Base-by-base conservation (phyloP, 2,329 filamentous ascomycete species). In the Cadophora sp. region DNA sequence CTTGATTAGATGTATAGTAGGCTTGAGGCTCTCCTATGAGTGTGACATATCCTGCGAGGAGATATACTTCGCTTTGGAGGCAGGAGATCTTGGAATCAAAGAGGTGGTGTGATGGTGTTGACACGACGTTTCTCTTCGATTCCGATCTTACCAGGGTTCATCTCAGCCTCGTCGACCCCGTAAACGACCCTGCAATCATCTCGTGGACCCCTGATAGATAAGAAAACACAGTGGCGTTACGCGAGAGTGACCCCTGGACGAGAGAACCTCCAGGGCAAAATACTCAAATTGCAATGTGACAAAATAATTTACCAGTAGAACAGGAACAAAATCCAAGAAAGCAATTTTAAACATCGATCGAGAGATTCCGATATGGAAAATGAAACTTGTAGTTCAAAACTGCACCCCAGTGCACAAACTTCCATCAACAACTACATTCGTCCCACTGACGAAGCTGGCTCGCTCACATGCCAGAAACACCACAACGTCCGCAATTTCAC, bases 371-470 rank as follows among this genome's bases (percentile, higher is more conserved):
- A 37, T 9, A 12, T 14, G 40, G 2, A 19, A 16, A 43, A 43
- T 43, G 1, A 16, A 3, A 43, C 14, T 16, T 3, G 6, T 8
- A 6, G 7, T 40, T 63, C 31, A 66, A 53, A 69, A 69, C 40
- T 69, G 68, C n/a, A 69, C 68, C 2, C 68, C 68, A 24, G 53
- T 64, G 46, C 68, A 69, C 48, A 69, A 62, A 34, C 48, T 40
- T 37, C 68, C 68, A 65, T 66, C 69, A 40, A 67, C 69, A 37
- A 69, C 64, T 27, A 67, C 14, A 66, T 66, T 69, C 2, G 51
- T 40, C 4, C 67, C 69, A 59, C 48, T 69, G 2, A 71, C 43
- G 31, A 68, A 71, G 12, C 46, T 51, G 3, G 67, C 69, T 22
- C 55, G 46, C 22, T 60, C 62, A 58, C 70, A 70, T 7, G 58